These are phyloP conservation scores for Podospora sp. DNA, from an alignment of 495 filamentous ascomycete species.

Conservation along the genomic window DNA sequence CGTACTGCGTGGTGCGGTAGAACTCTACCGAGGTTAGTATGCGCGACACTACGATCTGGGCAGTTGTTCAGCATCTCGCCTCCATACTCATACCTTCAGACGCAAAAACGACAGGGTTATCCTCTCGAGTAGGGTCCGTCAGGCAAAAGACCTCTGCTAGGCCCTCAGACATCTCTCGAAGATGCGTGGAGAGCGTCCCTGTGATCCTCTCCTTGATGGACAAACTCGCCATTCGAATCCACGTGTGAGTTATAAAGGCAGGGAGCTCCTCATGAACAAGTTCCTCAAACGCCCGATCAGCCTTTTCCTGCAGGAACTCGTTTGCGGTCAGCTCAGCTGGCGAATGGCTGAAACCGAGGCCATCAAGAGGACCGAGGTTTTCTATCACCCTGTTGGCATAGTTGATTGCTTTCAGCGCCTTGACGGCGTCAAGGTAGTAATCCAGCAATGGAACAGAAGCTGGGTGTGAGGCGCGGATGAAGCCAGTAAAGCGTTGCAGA, in stretches of 20 bases:
- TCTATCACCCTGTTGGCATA: constrained; percentile 68
- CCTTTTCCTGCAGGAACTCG: constrained; percentile 59
- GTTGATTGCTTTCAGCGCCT: constrained; percentile 68
- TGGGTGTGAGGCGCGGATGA: constrained; percentile 62
- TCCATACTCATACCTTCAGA: constrained; percentile 62
- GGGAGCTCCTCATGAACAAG: constrained; percentile 69
- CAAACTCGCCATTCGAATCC: constrained; percentile 57
- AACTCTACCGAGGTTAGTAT: constrained; percentile 49
- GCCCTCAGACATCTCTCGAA: constrained; percentile 65
- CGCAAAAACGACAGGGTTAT: constrained; percentile 79
- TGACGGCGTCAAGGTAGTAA: constrained; percentile 70
- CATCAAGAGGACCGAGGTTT: constrained; percentile 52
- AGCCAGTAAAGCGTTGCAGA: constrained; percentile 64
- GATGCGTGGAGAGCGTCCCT: constrained; percentile 55
- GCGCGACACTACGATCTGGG: constrained; percentile 11
- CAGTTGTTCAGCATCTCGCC: background rate
- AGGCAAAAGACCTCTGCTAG: constrained; percentile 77
- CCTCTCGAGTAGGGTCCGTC: constrained; percentile 70
- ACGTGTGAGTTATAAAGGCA: constrained; percentile 67
- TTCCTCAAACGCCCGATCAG: constrained; percentile 57
- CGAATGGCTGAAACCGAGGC: constrained; percentile 48
- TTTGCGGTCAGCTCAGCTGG: constrained; percentile 53
- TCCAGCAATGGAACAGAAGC: constrained; percentile 65
- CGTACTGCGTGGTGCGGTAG: constrained; percentile 65
- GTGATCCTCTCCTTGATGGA: constrained; percentile 61